phyloP scores from a whole-genome alignment of 495 filamentous ascomycete species.

The Neurospora sp. region DNA sequence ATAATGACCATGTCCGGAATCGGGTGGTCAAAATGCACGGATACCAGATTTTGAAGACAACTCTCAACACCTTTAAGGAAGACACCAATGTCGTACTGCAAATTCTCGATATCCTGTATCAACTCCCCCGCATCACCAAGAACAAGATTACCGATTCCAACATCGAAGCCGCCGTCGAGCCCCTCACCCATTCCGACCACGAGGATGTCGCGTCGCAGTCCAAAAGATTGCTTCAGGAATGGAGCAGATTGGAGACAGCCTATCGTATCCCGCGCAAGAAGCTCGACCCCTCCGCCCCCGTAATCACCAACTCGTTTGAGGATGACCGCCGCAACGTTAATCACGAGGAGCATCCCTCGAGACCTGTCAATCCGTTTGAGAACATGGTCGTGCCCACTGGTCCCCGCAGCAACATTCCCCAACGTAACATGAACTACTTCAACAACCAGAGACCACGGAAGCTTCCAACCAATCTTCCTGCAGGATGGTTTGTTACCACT shows the following conservation, averaged over 20 bases:
- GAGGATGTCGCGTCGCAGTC: constrained; percentile 64
- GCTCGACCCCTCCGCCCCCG: constrained; percentile 31
- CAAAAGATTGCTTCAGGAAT: constrained; percentile 64
- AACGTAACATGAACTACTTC: constrained; percentile 50
- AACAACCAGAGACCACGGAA: constrained; percentile 48
- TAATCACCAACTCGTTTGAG: constrained; percentile 42
- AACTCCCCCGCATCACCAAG: constrained; percentile 80
- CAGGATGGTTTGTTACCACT: constrained; percentile 68
- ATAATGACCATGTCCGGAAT: constrained; percentile 80
- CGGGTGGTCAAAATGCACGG: constrained; percentile 93
- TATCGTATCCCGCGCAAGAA: constrained; percentile 87
- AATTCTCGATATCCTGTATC: constrained; percentile 79
- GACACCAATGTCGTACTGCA: constrained; percentile 84
- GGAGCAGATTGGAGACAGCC: constrained; percentile 82
- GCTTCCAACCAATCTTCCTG: constrained; percentile 50
- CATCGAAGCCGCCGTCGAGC: constrained; percentile 75
- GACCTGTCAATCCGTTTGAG: constrained; percentile 18
- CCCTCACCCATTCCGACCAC: constrained; percentile 56
- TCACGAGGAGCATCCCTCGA: constrained; percentile 39
- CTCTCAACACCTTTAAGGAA: constrained; percentile 72
- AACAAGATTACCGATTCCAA: constrained; percentile 98
- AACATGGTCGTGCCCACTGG: constrained; percentile 46
- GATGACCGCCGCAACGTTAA: constrained; percentile 57
- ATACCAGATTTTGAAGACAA: constrained; percentile 85
- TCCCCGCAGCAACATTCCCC: constrained; percentile 53